phyloP scores from a whole-genome alignment of 768 basidiomycete genomes.

The Candolleomyces aberdarensis region DNA sequence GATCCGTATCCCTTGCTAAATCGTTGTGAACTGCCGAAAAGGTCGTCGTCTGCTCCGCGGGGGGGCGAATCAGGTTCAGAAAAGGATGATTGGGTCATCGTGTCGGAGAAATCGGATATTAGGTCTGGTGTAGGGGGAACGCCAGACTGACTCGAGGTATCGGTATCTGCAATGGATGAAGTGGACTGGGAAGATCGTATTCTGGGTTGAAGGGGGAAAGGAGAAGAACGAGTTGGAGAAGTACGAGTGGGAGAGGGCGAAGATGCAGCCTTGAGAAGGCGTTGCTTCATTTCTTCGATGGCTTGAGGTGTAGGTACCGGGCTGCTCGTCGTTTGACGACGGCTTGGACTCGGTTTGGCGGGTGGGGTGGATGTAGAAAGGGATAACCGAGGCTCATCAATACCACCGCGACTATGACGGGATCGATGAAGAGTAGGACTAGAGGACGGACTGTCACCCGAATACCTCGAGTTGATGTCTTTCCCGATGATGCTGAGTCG shows the following conservation, averaged over 20 bases:
- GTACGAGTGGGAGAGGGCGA: conserved; percentile 23
- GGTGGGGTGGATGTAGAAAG: conserved; percentile 11
- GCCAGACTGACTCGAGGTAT: conserved; percentile 7
- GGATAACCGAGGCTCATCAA: neutral
- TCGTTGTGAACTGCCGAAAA: conserved; percentile 18
- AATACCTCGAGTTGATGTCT: conserved; percentile 21
- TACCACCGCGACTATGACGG: conserved; percentile 8
- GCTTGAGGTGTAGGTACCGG: conserved; percentile 44
- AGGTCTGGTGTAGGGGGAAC: conserved; percentile 58
- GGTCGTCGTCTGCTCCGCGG: conserved; percentile 21
- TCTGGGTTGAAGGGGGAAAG: conserved; percentile 9
- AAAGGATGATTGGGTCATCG: conserved; percentile 48
- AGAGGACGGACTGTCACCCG: conserved; percentile 21
- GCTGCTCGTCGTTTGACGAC: conserved; percentile 23
- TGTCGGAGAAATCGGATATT: conserved; percentile 58
- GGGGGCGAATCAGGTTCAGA: conserved; percentile 54
- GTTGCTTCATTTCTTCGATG: conserved; percentile 61
- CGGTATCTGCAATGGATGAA: conserved; percentile 7
- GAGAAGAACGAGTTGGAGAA: conserved; percentile 15
- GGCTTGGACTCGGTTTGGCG: conserved; percentile 20
- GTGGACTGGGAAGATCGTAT: conserved; percentile 14
- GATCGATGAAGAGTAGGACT: conserved; percentile 11
- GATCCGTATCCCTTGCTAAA: conserved; percentile 15
- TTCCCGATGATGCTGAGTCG: conserved; percentile 38
- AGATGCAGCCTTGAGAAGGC: conserved; percentile 38